phyloP scores from a whole-genome alignment of 306 rosid genomes.

The Oemleria cerasiformis region DNA sequence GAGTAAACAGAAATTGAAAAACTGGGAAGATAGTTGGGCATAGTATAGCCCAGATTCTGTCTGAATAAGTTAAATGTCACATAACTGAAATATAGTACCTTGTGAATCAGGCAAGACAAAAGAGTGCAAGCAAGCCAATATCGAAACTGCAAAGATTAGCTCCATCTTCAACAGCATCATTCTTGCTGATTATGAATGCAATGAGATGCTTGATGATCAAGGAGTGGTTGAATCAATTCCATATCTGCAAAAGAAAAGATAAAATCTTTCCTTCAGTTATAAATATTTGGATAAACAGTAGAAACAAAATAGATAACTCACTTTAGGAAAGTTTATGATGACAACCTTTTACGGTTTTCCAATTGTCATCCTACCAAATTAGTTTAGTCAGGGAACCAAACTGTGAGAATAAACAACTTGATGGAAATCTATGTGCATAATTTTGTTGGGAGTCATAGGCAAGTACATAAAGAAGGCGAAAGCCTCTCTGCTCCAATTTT shows the following conservation, averaged over 20 bases:
- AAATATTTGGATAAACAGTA: slow-evolving; percentile 17
- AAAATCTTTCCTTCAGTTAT: slow-evolving; percentile 21
- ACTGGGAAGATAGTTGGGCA: not conserved
- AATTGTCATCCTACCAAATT: not conserved
- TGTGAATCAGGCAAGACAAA: slow-evolving; percentile 63
- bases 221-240: slow-evolving; percentile 19
- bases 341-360: not conserved
- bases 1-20: slow-evolving; percentile 1
- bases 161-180: slow-evolving; percentile 59
- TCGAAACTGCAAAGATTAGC: slow-evolving; percentile 37
- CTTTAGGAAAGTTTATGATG: not conserved
- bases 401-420: not conserved
- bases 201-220: slow-evolving; percentile 30
- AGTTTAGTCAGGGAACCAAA: not conserved
- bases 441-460: not conserved
- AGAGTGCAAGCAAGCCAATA: slow-evolving; percentile 55
- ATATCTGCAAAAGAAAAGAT: slow-evolving; percentile 38
- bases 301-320: slow-evolving; percentile 24
- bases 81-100: slow-evolving; percentile 43
- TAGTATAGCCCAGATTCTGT: slow-evolving; percentile 1
- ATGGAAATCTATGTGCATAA: not conserved
- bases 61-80: slow-evolving; percentile 3
- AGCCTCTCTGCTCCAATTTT: not conserved
- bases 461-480: not conserved
- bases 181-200: slow-evolving; percentile 8